Evolutionary conservation across 2,329 filamentous ascomycete species (phyloP).

Genomic region (Colletotrichum lupini): DNA sequence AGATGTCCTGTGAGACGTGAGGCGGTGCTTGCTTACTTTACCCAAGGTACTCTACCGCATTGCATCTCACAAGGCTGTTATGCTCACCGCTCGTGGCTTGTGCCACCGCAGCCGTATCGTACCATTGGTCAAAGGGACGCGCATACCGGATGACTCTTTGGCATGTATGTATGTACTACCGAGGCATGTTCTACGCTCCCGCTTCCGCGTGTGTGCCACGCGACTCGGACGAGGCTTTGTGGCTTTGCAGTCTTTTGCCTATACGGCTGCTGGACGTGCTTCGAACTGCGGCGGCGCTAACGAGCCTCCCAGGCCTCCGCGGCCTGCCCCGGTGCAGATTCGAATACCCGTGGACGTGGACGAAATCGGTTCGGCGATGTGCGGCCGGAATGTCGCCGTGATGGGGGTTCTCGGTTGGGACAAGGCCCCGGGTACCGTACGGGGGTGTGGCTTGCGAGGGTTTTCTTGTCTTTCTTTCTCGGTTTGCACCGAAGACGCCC

Average conservation of each 20-base stretch:
- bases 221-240: not conserved
- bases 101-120: not conserved
- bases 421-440: not conserved
- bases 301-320: not conserved
- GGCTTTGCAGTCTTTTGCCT: not conserved
- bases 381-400: not conserved
- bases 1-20: conserved; percentile 2
- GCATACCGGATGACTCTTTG: conserved; percentile 1
- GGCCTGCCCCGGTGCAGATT: not conserved
- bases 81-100: conserved; percentile 31
- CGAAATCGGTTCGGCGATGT: conserved; percentile 2
- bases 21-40: conserved; percentile 15
- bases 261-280: not conserved
- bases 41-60: too few relatives aligned
- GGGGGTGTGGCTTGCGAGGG: not conserved
- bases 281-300: not conserved
- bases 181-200: not conserved
- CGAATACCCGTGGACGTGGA: not conserved
- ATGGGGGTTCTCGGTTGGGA: not conserved
- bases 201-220: not conserved
- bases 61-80: not conserved
- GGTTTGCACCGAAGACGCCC: not conserved
- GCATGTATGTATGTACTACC: not conserved
- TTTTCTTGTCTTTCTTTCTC: not conserved
- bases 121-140: not conserved